Evolutionary conservation across 176 grass and related monocot species (phyloP).

Genomic region (Carex myosuroides): DNA sequence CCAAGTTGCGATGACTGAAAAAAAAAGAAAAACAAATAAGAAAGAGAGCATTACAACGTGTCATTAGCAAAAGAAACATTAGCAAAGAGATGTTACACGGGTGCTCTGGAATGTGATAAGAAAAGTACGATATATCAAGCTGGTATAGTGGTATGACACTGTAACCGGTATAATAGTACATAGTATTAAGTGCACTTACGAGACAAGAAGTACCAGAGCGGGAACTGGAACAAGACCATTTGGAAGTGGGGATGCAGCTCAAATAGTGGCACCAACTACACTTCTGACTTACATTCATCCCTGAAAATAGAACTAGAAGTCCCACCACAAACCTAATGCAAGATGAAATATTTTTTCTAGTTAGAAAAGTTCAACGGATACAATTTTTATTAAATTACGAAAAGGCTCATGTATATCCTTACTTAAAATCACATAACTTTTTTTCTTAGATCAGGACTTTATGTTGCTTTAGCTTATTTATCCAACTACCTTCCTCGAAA

Average conservation of each 20-base stretch:
- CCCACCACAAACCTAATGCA: constrained; percentile 64
- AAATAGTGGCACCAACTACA: constrained; percentile 92
- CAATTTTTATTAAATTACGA: not conserved
- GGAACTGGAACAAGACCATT: constrained; percentile 59
- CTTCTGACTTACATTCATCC: constrained; percentile 51
- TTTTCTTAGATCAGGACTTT: not conserved
- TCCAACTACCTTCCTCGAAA: not conserved
- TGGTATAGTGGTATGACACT: not conserved
- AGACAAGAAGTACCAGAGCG: constrained; percentile 39
- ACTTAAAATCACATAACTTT: not conserved
- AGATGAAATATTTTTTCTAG: not conserved
- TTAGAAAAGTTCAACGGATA: not conserved
- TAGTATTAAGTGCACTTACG: constrained; percentile 23
- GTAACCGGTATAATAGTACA: not conserved
- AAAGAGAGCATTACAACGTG: not conserved
- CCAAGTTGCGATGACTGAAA: constrained; percentile 46
- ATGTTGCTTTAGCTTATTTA: not conserved
- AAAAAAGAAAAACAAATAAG: constrained; percentile 8
- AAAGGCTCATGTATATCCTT: not conserved
- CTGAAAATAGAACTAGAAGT: constrained; percentile 47
- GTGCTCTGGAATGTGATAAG: not conserved
- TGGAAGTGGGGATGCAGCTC: constrained; percentile 81
- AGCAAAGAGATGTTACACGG: not conserved
- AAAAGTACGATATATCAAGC: not conserved
- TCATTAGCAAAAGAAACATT: not conserved